These are phyloP conservation scores for Sporothrix brunneoviolacea DNA, from an alignment of 2,329 filamentous ascomycete species.

Conservation along the genomic window DNA sequence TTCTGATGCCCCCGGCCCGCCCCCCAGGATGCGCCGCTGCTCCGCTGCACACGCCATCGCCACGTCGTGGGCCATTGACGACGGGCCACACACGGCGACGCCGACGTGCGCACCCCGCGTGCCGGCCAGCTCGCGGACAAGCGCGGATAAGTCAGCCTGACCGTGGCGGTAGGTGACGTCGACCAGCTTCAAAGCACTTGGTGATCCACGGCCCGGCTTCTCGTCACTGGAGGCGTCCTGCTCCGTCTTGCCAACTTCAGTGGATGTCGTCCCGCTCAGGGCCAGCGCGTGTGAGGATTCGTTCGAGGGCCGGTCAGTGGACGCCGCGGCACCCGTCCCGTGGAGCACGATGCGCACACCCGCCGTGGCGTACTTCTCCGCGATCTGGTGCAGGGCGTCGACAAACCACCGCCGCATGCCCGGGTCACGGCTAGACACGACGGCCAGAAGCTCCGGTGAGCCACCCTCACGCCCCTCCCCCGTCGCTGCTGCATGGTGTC, in stretches of 20 bases:
- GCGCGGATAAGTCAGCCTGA: not conserved
- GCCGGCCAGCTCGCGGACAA: not conserved
- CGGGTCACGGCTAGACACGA: slow-evolving; percentile 26
- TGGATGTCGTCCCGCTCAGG: too few relatives aligned
- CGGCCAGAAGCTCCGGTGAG: slow-evolving; percentile 22
- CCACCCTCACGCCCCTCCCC: too few relatives aligned
- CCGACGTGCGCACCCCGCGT: not conserved
- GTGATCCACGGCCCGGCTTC: too few relatives aligned
- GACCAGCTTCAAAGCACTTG: slow-evolving; percentile 4
- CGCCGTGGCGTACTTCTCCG: slow-evolving; percentile 21
- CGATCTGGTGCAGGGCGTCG: slow-evolving; percentile 21
- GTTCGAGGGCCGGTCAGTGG: too few relatives aligned
- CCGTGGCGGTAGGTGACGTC: slow-evolving; percentile 15
- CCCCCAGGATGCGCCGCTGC: slow-evolving; percentile 10
- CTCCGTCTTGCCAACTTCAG: too few relatives aligned
- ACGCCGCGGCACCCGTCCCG: too few relatives aligned
- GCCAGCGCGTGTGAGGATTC: too few relatives aligned
- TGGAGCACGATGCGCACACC: too few relatives aligned
- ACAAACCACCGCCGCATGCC: slow-evolving; percentile 25
- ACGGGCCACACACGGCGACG: slow-evolving; percentile 11
- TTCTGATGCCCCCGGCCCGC: not conserved
- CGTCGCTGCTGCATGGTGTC: too few relatives aligned
- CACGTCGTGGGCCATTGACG: slow-evolving; percentile 9
- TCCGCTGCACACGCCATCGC: not conserved
- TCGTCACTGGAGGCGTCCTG: too few relatives aligned